Evolutionary conservation across 129 eudicot genomes (phyloP), one percentile per base, ranked within the genome.

Genomic region (Arctium lappa): DNA sequence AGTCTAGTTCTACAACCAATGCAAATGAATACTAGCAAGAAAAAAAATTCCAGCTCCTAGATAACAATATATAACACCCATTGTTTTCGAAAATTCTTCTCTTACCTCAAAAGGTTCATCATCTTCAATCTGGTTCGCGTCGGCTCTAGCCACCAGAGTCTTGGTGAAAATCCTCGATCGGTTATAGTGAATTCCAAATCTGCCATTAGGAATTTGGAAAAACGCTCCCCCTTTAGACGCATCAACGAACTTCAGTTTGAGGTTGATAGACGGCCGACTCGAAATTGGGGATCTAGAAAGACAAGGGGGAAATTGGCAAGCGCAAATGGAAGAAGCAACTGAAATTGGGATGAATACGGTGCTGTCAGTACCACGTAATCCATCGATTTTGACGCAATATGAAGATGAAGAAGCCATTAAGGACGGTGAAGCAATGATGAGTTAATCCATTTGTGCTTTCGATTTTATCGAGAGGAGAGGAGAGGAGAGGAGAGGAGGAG

Each of bases 141-240:
- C 85, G 9, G 92, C 91, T 74, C 86, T 88, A 36, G 91, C 87
- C 32, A 94, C 86, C 11, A 79, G 86, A 48, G 79, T 69, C 12
- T 29, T 74, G 0, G 84, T 79, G 46, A 65, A 73, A 46, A 71
- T 73, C 12, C 22, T n/a, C 32, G 89, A 76, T 46, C 80, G 56
- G 6, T 32, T 60, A 15, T 60, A 77, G 36, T 31, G 85, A 16
- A 78, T 73, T 6, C 79, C 44, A 37, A 77, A 76, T 12, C 78
- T 9, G 15, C 77, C 48, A 11, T 75, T 63, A 27, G 85, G 50
- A 78, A 86, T 5, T 62, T 76, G 78, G 66, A 29, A 81, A 76
- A 70, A 38, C 0, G 76, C 78, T 10, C 42, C 15, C 2, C 77
- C 75, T 7, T 34, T 76, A 1, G 84, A 80, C 33, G 77, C 56